Base-by-base conservation (phyloP, 805 yeast genomes). In the Starmerella ratchasimensis region DNA sequence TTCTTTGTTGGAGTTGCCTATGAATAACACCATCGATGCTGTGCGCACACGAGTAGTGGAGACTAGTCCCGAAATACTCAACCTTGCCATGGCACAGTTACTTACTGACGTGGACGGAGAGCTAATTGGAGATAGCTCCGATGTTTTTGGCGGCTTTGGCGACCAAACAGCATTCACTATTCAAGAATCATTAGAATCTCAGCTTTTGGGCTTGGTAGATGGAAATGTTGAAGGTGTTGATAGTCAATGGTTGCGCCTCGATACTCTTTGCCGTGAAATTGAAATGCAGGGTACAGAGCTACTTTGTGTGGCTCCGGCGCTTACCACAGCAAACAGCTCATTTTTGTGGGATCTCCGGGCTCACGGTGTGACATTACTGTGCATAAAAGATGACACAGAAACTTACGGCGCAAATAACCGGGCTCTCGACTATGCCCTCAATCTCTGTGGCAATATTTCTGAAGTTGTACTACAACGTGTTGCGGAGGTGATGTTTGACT, bases 241-340 rank as follows among this genome's bases (percentile, higher is more conserved):
- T 33, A 65, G 65, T 22, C 75, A 75, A 48, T 76, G 93, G 80
- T 62, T 69, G 24, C 72, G 76, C 42, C 68, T 86, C 40, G 77
- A 74, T 41, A 66, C 80, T 2, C 62, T 84, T 19, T 76, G 93
- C 52, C 71, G 69, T 39, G 94, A 84, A 50, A 63, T 80, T 37
- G 69, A 68, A 41, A 76, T 69, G 41, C 65, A 67, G 33, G 63
- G 73, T 15, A 65, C 68, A 41, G 90, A 80, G 49, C 65, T 77
- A 0, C 62, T 81, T 27, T 60, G 74, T 1, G 50, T 79, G 1
- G 57, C 58, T n/a, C 47, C 62, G 18, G 65, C 61, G 13, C 26
- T 39, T 3, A 21, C 41, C 3, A 28, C 36, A 2, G 20, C 19
- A 7, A 24, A 17, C 5, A 36, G 41, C 11, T 10, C 16, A 29